Evolutionary conservation across 805 yeast genomes (phyloP).

Genomic region (Nakazawaea siamensis): DNA sequence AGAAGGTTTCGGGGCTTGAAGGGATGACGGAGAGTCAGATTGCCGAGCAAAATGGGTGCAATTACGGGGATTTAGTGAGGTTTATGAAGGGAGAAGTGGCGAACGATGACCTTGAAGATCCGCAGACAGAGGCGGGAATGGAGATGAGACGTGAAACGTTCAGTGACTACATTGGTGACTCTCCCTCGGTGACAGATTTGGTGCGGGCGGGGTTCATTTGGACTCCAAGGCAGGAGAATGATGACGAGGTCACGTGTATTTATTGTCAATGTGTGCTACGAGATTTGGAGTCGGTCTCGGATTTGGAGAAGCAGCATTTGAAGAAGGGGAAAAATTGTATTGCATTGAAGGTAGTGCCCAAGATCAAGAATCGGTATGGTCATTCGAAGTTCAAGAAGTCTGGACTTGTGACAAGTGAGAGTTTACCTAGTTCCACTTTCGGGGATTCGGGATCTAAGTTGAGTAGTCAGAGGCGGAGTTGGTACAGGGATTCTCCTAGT

Average conservation of each 20-base stretch:
- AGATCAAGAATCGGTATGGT: constrained; percentile 5
- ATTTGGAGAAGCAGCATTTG: constrained; percentile 53
- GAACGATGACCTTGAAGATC: constrained; percentile 23
- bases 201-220: constrained; percentile 61
- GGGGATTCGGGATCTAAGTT: not conserved
- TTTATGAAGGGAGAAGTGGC: not conserved
- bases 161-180: constrained; percentile 37
- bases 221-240: constrained; percentile 35
- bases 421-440: constrained; percentile 1
- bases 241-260: constrained; percentile 53
- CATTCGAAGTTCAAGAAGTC: constrained; percentile 7
- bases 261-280: constrained; percentile 57
- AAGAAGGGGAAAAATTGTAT: constrained; percentile 31
- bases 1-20: constrained; percentile 2
- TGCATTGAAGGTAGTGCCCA: not conserved
- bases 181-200: constrained; percentile 33
- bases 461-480: constrained; percentile 1
- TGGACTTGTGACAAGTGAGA: constrained; percentile 4
- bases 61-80: not conserved
- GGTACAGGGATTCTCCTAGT: constrained; percentile 26
- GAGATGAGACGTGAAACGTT: constrained; percentile 31
- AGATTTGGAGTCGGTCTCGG: constrained; percentile 67
- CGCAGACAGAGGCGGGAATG: constrained; percentile 22
- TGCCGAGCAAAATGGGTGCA: not conserved
- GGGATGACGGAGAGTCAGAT: not conserved